Evolutionary conservation across 495 filamentous ascomycete genomes (phyloP), one percentile per base, ranked within the genome.

Genomic region (Hyaloscypha bicolor): DNA sequence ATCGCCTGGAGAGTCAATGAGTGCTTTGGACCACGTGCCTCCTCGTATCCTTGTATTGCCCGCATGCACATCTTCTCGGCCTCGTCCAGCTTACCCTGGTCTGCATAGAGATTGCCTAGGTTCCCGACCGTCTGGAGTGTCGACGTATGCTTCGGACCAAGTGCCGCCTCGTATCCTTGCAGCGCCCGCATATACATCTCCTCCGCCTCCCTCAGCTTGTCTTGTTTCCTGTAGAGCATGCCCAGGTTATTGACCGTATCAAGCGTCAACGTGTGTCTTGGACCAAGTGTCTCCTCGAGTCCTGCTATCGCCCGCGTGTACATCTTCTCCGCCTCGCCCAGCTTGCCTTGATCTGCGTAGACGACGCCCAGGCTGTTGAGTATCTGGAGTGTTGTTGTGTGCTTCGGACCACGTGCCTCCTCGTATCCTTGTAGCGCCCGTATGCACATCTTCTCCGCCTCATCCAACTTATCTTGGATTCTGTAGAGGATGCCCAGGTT

Each of bases 231-330:
- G 65, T 66, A 80, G 64, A 76, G 60, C 51, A 19, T 1, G 22
- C 73, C 74, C 14, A 75, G 60, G 55, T 75, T 72, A 63, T 72
- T 69, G n/a, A 74, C 67, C 60, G 69, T 69, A 30, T 61, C 32
- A 9, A 80, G 76, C 51, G 76, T 82, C 57, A 69, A 70, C 66
- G 62, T 66, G 66, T 81, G 77, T 58, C 81, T 69, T 35, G 68
- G 74, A 51, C 79, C 78, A 16, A 74, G 65, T 55, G 73, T 71
- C 60, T 79, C 72, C 74, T 82, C 78, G 4, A 69, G 63, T 66
- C 73, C 75, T 67, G 70, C 32, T 19, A 78, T 73, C 59, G 57
- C 57, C 25, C 57, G 57, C 12, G 1, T 39, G 35, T 21, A 60
- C 57, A 60, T 35, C 57, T 39, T 39, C 33, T 60, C 35, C 0